phyloP scores from a whole-genome alignment of 2,329 filamentous ascomycete genomes.

The Phyllosticta ampelicida region DNA sequence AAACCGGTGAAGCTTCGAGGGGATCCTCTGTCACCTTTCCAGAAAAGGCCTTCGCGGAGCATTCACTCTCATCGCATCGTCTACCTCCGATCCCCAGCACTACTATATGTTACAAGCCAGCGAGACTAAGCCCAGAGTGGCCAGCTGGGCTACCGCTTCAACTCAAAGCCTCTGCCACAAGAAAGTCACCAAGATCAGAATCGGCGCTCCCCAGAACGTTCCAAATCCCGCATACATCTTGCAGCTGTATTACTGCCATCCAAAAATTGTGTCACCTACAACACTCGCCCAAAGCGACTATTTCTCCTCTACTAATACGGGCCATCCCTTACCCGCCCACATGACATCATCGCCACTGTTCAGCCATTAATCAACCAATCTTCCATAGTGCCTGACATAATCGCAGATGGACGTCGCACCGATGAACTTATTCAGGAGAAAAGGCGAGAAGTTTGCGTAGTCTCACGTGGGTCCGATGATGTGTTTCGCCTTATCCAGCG shows the following conservation, averaged over 20 bases:
- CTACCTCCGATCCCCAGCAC: no score
- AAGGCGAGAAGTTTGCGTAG: background rate
- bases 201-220: background rate
- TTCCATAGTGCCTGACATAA: no score
- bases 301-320: background rate
- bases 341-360: background rate
- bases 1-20: no score
- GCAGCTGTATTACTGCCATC: background rate
- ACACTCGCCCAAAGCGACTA: background rate
- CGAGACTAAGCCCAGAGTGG: no score
- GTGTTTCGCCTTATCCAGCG: background rate
- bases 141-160: no score
- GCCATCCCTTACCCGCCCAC: background rate
- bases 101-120: no score
- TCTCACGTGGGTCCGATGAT: background rate
- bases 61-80: no score
- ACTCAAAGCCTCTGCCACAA: background rate
- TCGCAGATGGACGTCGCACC: no score
- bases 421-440: background rate
- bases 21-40: no score
- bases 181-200: background rate
- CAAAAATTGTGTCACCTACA: background rate
- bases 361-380: background rate
- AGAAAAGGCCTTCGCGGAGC: no score
- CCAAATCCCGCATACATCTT: background rate